Evolutionary conservation across 176 grass and related monocot species (phyloP).

Genomic region (Typha latifolia): DNA sequence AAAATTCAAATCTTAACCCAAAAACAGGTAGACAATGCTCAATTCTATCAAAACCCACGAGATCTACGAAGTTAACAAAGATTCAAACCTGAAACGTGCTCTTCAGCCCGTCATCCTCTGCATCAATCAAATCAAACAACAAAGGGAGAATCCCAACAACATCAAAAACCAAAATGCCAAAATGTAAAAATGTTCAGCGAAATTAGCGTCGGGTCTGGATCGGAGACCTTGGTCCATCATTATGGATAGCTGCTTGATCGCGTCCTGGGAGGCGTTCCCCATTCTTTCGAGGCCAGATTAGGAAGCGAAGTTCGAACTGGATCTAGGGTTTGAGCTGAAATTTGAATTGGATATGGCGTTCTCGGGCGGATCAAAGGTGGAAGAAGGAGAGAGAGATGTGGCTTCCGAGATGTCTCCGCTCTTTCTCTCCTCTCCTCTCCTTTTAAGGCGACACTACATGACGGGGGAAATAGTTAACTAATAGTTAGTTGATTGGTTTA

Average conservation of each 20-base stretch:
- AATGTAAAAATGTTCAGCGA: slow-evolving; percentile 7
- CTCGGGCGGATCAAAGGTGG: neutral
- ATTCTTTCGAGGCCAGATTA: slow-evolving; percentile 24
- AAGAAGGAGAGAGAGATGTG: too few species aligned
- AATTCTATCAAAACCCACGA: slow-evolving; percentile 2
- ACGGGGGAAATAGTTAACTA: neutral
- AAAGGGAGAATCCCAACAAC: neutral
- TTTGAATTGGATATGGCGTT: neutral
- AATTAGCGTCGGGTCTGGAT: slow-evolving; percentile 1
- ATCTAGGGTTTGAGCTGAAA: neutral
- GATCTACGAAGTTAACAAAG: slow-evolving; percentile 25
- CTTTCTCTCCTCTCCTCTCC: neutral
- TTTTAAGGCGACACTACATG: neutral
- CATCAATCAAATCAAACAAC: slow-evolving; percentile 22
- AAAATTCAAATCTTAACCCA: neutral
- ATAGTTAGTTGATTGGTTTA: neutral
- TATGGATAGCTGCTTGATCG: slow-evolving; percentile 69
- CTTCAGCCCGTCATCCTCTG: slow-evolving; percentile 79
- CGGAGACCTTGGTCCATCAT: slow-evolving; percentile 56
- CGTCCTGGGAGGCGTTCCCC: slow-evolving; percentile 56
- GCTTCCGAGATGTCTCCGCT: neutral
- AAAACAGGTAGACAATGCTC: slow-evolving; percentile 9
- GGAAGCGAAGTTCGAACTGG: neutral
- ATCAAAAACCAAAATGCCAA: slow-evolving; percentile 6
- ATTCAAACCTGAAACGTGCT: slow-evolving; percentile 73